Evolutionary conservation across 805 yeast genomes (phyloP).

Genomic region (Lipomyces spencermartinsiae): DNA sequence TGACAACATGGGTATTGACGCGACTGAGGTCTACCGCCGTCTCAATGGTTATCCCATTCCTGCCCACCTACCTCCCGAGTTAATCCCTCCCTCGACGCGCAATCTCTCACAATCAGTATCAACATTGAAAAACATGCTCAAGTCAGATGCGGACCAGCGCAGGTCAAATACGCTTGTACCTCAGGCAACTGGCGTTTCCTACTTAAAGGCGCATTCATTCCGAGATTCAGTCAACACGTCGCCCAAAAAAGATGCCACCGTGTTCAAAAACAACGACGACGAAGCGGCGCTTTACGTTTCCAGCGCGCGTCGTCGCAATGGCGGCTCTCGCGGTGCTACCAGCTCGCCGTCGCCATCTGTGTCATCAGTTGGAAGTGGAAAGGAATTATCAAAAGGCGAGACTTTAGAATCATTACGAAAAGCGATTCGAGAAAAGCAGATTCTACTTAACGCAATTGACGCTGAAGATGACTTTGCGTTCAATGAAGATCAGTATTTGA

Average conservation of each 20-base stretch:
- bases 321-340: slow-evolving; percentile 43
- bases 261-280: slow-evolving; percentile 76
- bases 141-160: slow-evolving; percentile 47
- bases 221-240: slow-evolving; percentile 45
- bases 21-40: slow-evolving; percentile 66
- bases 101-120: slow-evolving; percentile 73
- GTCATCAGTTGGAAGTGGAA: slow-evolving; percentile 6
- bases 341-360: slow-evolving; percentile 14
- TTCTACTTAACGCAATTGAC: slow-evolving; percentile 72
- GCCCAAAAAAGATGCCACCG: slow-evolving; percentile 55
- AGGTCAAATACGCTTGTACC: slow-evolving; percentile 37
- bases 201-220: slow-evolving; percentile 46
- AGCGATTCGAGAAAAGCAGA: slow-evolving; percentile 71
- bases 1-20: not conserved
- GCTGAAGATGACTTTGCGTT: slow-evolving; percentile 57
- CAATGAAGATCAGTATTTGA: slow-evolving; percentile 48
- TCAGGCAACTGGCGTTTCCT: slow-evolving; percentile 43
- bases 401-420: slow-evolving; percentile 65
- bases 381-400: slow-evolving; percentile 29
- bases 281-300: slow-evolving; percentile 67
- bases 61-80: slow-evolving; percentile 78
- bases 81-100: slow-evolving; percentile 84
- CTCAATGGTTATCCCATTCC: slow-evolving; percentile 91
- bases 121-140: slow-evolving; percentile 71
- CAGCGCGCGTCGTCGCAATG: slow-evolving; percentile 63